Base-by-base conservation (phyloP, 73 alveolate species). In the Durusdinium trenchii region DNA sequence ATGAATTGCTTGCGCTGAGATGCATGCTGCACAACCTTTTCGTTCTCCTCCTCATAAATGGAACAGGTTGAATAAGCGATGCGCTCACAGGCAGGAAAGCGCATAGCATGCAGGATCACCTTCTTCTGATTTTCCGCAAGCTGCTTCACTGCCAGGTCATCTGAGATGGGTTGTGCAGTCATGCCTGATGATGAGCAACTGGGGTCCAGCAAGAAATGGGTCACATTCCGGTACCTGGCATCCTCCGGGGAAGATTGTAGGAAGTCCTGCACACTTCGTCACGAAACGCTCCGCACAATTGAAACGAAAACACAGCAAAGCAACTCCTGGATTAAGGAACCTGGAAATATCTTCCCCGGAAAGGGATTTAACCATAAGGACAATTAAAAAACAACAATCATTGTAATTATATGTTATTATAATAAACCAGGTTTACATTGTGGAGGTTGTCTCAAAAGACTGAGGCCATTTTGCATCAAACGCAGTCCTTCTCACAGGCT, bases 31-130 rank as follows among this genome's bases (percentile, higher is more conserved):
- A 91, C 98, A 42, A 91, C 98, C 28, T 35, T 50, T 57, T 91
- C 98, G 46, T 91, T 91, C 89, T 91, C 98, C 28, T 67, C 54
- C 40, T 91, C 98, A 47, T 69, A 36, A 57, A 91, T 20, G 48
- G 98, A 91, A 43, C 98, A 91, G 46, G 98, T 91, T 18, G 98
- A 91, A 78, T 91, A 91, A 30, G 98, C 98, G 57, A 91, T 91
- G 47, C 98, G 84, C 76, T 91, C 79, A 78, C 98, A 91, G 46
- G 98, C 46, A 20, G 98, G 98, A 52, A 91, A 91, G 47, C 90
- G 89, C 98, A 91, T 91, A 18, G 98, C 98, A 50, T 91, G 98
- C 30, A 67, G 75, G 61, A 91, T 91, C 43, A 71, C 89, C 51
- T 76, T 69, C 86, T 90, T 90, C 86, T 90, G 96, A 47, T 90